Evolutionary conservation across 2,329 filamentous ascomycete species (phyloP), one percentile per base, ranked within the genome.

Genomic region (Ceratocystiopsis minuta): DNA sequence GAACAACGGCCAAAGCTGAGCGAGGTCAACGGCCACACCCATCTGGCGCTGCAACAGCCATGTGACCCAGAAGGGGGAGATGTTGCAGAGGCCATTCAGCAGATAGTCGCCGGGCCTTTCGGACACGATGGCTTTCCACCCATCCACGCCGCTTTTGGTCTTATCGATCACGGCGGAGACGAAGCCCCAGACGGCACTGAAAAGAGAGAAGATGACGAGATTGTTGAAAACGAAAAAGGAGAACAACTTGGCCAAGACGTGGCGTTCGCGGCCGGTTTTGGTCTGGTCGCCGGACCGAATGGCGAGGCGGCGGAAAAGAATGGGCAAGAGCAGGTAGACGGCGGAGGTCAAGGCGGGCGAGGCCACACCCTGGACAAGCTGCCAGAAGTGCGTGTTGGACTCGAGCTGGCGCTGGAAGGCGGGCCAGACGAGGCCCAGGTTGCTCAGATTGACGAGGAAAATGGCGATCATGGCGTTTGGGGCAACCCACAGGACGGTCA

Each of bases 191-290:
- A 86, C 61, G 2, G 83, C 77, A 37, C 82, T 84, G 59, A 96
- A 96, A 14, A 94, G 66, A 12, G 87, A 95, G 60, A 96, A 96
- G 44, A 96, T 78, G 50, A 98, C 66, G 43, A 98, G 61, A 55
- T 96, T 96, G 70, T 98, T 98, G 67, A 98, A 86, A 41, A 95
- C 74, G 60, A 98, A 98, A 64, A 98, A 98, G 16, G 82, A 72
- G 60, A 92, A 98, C 3, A 98, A 70, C 59, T 93, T 92, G 48
- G 75, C 78, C 45, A 90, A 70, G 41, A 98, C 90, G 57, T 96
- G 88, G 28, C 85, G 72, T 57, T 98, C 90, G 42, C 90, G 76
- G 20, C 84, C 83, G 0, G 84, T 93, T 62, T 96, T 98, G 38
- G 85, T 93, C 49, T 81, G 71, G 55, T 96, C 88, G 48, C 90